A percentile compares a stretch with the other conserved stretches of the same genome.
phyloP scores from a whole-genome alignment of 208 protist species.

The Endotrypanum monterogeii region DNA sequence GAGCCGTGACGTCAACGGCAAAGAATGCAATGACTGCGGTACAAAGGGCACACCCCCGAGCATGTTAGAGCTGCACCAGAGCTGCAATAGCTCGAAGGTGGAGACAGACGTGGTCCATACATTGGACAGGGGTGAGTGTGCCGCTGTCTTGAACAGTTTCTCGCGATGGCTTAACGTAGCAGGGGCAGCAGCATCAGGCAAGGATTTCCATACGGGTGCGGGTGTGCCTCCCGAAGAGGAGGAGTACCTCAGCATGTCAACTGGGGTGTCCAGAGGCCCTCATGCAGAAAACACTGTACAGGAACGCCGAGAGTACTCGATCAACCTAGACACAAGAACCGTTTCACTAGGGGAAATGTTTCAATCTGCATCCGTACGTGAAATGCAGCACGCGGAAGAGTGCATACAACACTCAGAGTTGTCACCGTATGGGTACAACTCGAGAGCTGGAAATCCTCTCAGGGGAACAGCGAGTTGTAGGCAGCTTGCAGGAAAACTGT shows the following conservation, averaged over 20 bases:
- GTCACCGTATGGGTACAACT: background rate
- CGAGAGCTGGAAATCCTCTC: background rate
- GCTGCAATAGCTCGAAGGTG: background rate
- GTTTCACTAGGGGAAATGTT: background rate
- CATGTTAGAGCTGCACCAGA: slow-evolving; percentile 12
- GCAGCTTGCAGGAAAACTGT: background rate
- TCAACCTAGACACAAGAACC: background rate
- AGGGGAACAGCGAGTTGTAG: background rate
- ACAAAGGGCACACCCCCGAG: background rate
- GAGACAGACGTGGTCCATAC: background rate
- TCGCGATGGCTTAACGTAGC: background rate
- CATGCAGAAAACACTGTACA: background rate
- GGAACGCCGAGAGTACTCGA: slow-evolving; percentile 2
- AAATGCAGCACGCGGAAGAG: background rate
- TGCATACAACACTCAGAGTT: slow-evolving; percentile 13
- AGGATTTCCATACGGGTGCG: background rate
- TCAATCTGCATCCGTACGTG: background rate
- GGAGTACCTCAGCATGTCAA: background rate
- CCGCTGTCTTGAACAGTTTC: background rate
- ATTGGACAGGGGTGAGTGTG: background rate
- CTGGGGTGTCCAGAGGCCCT: background rate
- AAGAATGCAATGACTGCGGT: background rate
- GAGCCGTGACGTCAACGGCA: background rate
- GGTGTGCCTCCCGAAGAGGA: background rate
- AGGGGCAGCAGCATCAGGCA: background rate